Percentiles rank a stretch among this genome's conserved stretches.
Conservation (phyloP, 2,329 filamentous ascomycete species). For the Aspergillus sp. region DNA sequence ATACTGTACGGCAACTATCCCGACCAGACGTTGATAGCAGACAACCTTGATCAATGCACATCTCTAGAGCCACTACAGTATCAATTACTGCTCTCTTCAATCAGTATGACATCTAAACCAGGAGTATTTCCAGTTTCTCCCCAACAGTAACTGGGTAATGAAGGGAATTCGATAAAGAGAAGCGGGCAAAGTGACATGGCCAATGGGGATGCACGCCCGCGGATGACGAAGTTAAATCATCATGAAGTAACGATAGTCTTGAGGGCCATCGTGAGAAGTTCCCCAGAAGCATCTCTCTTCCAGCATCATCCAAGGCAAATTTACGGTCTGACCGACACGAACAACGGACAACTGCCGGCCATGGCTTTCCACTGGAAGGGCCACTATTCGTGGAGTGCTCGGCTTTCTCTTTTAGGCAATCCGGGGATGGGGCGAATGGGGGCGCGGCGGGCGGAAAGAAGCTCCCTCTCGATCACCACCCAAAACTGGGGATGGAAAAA, state of each 20-base stretch:
- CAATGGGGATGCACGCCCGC: background rate
- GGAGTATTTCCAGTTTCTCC: background rate
- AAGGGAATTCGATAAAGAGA: background rate
- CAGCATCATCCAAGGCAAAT: background rate
- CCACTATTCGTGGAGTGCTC: background rate
- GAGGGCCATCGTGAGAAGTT: background rate
- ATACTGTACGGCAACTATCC: background rate
- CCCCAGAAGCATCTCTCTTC: background rate
- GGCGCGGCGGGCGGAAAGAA: constrained; percentile 15
- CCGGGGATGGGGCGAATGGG: constrained; percentile 16
- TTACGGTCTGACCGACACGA: background rate
- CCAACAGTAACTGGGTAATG: background rate
- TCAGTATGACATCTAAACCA: background rate
- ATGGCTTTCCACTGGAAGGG: background rate
- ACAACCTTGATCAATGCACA: background rate
- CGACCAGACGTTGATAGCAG: background rate
- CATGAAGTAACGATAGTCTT: constrained; percentile 8
- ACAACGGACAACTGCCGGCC: background rate
- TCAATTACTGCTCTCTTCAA: background rate
- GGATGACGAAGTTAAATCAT: constrained; percentile 2
- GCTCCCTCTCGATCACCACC: background rate
- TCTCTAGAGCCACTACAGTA: background rate
- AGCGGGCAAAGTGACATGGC: background rate
- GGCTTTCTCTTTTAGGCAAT: constrained; percentile 20
- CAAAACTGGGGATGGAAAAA: too few species aligned